Evolutionary conservation across 192 early-diverging fungal species (phyloP).

Genomic region (Entomortierella beljakovae): DNA sequence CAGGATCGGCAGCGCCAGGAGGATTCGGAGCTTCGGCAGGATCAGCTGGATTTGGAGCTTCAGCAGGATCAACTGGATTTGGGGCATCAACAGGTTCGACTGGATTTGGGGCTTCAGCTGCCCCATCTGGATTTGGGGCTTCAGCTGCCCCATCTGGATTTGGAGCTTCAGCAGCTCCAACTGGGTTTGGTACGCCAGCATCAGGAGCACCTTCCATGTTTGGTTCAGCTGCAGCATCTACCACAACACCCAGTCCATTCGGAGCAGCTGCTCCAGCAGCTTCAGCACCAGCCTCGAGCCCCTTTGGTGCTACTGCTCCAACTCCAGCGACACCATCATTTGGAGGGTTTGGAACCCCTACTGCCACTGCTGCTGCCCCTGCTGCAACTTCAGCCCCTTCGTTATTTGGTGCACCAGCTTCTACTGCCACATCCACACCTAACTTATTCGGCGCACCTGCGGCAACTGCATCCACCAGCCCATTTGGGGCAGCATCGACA

Average conservation of each 20-base stretch:
- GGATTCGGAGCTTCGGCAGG: constrained; percentile 3
- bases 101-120: no score
- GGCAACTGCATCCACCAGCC: constrained; percentile 1
- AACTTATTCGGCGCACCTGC: constrained; percentile 16
- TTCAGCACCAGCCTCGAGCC: background rate
- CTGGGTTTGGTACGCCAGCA: constrained; percentile 6
- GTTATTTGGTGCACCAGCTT: constrained; percentile 12
- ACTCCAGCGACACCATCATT: constrained; percentile 7
- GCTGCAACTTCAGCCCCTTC: constrained; percentile 6
- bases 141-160: constrained; percentile 4
- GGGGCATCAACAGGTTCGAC: no score
- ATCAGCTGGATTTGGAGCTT: constrained; percentile 13
- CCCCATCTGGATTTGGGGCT: constrained; percentile 17
- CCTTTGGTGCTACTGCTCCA: constrained; percentile 13
- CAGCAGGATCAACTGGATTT: constrained; percentile 6
- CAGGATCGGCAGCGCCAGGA: background rate
- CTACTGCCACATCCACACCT: constrained; percentile 14
- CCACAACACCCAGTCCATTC: constrained; percentile 7
- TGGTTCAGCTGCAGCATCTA: constrained; percentile 13
- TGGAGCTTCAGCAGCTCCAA: constrained; percentile 11
- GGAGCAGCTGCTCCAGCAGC: constrained; percentile 4
- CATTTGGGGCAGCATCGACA: constrained; percentile 5
- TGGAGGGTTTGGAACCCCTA: constrained; percentile 23
- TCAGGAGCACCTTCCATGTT: background rate
- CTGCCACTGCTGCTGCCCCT: constrained; percentile 3